These are phyloP conservation scores for Sphaerulina musiva DNA, from an alignment of 2,329 filamentous ascomycete genomes.

Conservation along the genomic window DNA sequence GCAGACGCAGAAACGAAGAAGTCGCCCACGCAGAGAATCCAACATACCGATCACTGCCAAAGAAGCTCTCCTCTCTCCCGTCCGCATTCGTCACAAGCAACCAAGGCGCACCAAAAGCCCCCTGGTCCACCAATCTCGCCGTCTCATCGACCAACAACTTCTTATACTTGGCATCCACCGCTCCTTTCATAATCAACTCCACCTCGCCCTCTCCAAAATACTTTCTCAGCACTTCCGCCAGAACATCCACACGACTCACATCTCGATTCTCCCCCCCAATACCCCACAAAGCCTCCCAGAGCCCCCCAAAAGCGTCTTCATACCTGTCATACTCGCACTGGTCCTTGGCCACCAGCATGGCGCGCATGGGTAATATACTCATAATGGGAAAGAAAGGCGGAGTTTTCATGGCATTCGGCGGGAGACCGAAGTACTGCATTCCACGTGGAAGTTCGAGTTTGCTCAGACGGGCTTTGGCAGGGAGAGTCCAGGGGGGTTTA, in stretches of 20 bases:
- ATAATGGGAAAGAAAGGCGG: conserved; percentile 51
- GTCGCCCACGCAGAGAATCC: not conserved
- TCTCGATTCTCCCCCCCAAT: conserved; percentile 48
- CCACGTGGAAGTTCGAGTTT: conserved; percentile 45
- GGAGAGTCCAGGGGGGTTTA: conserved; percentile 64
- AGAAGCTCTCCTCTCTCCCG: conserved; percentile 61
- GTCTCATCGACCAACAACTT: conserved; percentile 22
- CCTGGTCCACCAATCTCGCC: conserved; percentile 40
- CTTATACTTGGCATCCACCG: conserved; percentile 31
- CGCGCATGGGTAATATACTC: conserved; percentile 39
- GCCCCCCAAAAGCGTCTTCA: conserved; percentile 47
- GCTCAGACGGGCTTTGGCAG: conserved; percentile 59
- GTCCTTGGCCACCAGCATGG: conserved; percentile 59
- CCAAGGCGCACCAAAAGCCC: conserved; percentile 75
- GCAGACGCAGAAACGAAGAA: no score
- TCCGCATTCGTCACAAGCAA: conserved; percentile 57
- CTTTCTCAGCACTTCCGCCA: conserved; percentile 40
- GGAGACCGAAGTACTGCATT: conserved; percentile 45
- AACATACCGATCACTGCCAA: conserved; percentile 58
- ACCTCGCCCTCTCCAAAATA: conserved; percentile 41
- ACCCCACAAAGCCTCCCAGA: conserved; percentile 58
- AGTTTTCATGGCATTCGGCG: conserved; percentile 20
- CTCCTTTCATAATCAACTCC: conserved; percentile 19
- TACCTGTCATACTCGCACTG: conserved; percentile 46
- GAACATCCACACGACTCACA: conserved; percentile 52